Conservation (phyloP, 2,329 filamentous ascomycete genomes). For the Claviceps pazoutovae region DNA sequence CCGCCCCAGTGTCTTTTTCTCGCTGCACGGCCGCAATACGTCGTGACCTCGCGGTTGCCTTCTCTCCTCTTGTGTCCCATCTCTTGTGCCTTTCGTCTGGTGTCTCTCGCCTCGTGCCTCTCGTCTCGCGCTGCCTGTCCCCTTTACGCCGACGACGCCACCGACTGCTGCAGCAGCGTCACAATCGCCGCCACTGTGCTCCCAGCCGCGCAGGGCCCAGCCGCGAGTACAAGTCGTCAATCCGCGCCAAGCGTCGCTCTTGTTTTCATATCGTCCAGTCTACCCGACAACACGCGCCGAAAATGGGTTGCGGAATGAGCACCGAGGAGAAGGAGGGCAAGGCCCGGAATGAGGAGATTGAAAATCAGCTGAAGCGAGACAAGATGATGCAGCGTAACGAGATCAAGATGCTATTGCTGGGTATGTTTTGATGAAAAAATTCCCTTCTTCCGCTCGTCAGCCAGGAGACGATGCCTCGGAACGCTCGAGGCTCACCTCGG, state of each 20-base stretch:
- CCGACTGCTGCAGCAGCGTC: neutral
- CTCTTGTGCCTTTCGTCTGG: neutral
- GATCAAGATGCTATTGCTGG: constrained; percentile 98
- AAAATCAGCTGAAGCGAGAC: constrained; percentile 97
- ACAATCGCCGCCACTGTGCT: neutral
- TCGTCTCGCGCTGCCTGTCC: neutral
- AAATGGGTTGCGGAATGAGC: constrained; percentile 99
- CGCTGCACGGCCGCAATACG: neutral
- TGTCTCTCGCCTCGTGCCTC: neutral
- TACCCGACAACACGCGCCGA: constrained; percentile 30
- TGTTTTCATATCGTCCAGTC: neutral
- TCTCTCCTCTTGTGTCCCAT: neutral
- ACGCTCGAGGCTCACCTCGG: neutral
- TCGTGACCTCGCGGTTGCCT: neutral
- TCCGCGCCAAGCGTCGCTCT: neutral
- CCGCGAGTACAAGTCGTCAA: neutral
- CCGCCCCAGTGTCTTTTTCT: neutral
- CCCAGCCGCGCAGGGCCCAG: neutral
- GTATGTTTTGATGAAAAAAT: constrained; percentile 33
- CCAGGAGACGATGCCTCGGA: neutral
- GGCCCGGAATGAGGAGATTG: constrained; percentile 98
- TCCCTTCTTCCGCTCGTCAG: neutral
- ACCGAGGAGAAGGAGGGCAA: constrained; percentile 99
- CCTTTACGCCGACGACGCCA: neutral
- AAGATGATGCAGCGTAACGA: constrained; percentile 98